Conservation (phyloP, 495 filamentous ascomycete genomes). For the Hypoxylon crocopeplum region DNA sequence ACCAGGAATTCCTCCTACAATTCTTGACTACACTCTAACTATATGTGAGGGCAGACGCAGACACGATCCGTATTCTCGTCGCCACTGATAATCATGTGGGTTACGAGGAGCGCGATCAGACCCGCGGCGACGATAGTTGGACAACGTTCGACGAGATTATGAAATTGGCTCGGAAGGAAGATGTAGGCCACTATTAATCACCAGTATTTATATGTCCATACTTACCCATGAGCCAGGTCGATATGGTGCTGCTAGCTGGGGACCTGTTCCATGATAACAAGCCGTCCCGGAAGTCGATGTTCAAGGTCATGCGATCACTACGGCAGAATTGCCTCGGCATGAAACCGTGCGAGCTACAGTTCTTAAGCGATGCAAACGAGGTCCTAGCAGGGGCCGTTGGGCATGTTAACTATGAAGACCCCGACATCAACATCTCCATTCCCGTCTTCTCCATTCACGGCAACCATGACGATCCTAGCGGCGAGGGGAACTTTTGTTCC, state of each 20-base stretch:
- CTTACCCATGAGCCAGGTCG: slow-evolving; percentile 54
- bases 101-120: slow-evolving; percentile 89
- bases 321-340: slow-evolving; percentile 93
- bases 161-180: slow-evolving; percentile 81
- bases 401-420: slow-evolving; percentile 96
- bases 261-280: slow-evolving; percentile 99
- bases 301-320: slow-evolving; percentile 92
- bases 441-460: slow-evolving; percentile 98
- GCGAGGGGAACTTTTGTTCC: slow-evolving; percentile 87
- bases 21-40: too few species aligned
- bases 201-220: background rate
- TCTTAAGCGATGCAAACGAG: slow-evolving; percentile 89
- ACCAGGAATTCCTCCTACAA: background rate
- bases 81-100: slow-evolving; percentile 98
- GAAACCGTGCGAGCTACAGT: slow-evolving; percentile 93
- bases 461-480: slow-evolving; percentile 97
- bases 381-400: slow-evolving; percentile 76
- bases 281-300: slow-evolving; percentile 94
- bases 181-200: slow-evolving; percentile 57
- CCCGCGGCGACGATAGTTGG: slow-evolving; percentile 97
- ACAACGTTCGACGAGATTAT: slow-evolving; percentile 95
- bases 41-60: too few species aligned
- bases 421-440: slow-evolving; percentile 96
- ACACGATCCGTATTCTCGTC: slow-evolving; percentile 94
- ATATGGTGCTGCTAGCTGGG: slow-evolving; percentile 94